phyloP scores from a whole-genome alignment of 2,329 filamentous ascomycete species.

The Zasmidium cellare region DNA sequence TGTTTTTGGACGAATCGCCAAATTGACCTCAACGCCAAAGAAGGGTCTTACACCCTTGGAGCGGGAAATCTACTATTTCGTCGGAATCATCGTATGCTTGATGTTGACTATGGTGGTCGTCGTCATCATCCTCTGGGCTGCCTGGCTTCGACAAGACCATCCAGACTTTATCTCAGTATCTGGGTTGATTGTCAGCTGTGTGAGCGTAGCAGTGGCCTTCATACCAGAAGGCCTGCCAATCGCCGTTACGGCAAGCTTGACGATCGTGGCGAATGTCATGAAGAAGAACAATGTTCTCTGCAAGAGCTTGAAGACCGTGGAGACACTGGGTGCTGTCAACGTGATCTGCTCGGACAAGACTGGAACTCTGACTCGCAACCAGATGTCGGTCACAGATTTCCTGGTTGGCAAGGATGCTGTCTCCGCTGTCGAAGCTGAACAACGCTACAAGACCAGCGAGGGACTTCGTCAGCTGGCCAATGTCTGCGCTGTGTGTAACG shows the following conservation, averaged over 20 bases:
- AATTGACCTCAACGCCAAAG: slow-evolving; percentile 69
- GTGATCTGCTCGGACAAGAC: slow-evolving; percentile 79
- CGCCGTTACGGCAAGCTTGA: slow-evolving; percentile 66
- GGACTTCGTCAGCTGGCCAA: slow-evolving; percentile 60
- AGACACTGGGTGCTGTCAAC: slow-evolving; percentile 71
- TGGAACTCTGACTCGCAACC: slow-evolving; percentile 60
- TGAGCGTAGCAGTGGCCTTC: slow-evolving; percentile 69
- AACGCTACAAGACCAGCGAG: slow-evolving; percentile 34
- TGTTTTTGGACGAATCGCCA: slow-evolving; percentile 72
- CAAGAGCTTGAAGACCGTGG: slow-evolving; percentile 77
- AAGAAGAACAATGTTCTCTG: slow-evolving; percentile 73
- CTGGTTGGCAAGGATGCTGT: slow-evolving; percentile 57
- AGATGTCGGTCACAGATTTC: slow-evolving; percentile 62
- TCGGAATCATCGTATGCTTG: slow-evolving; percentile 66
- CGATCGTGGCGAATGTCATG: slow-evolving; percentile 77
- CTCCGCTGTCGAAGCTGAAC: slow-evolving; percentile 50
- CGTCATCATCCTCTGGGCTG: slow-evolving; percentile 56
- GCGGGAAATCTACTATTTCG: slow-evolving; percentile 71
- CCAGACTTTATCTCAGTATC: slow-evolving; percentile 72
- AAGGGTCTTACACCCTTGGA: slow-evolving; percentile 68
- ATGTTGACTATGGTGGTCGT: slow-evolving; percentile 67
- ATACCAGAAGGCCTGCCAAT: slow-evolving; percentile 74
- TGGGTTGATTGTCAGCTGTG: slow-evolving; percentile 70
- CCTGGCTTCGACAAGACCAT: slow-evolving; percentile 67
- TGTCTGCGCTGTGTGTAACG: slow-evolving; percentile 69